A percentile compares a stretch with the other conserved stretches of the same genome.
Conservation (phyloP, 768 basidiomycete species). For the Calocybe cyanea region DNA sequence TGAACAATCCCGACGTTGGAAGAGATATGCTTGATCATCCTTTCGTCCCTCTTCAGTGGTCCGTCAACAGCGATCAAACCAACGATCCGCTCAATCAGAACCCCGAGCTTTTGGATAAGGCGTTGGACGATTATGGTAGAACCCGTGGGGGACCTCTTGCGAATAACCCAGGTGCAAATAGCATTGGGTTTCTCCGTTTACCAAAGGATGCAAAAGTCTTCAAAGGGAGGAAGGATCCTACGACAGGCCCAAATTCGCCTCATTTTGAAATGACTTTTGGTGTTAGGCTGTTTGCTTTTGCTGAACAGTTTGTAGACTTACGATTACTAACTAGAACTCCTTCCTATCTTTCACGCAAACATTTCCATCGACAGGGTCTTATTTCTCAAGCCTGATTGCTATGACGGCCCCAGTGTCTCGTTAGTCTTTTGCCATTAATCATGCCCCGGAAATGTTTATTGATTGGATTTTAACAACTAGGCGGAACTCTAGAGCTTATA, state of each 20-base stretch:
- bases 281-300: not conserved
- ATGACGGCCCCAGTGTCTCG: conserved; percentile 13
- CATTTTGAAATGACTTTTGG: conserved; percentile 19
- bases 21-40: conserved; percentile 24
- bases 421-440: not conserved
- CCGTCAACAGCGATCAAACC: conserved; percentile 19
- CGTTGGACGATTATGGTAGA: conserved; percentile 16
- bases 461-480: not conserved
- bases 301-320: not conserved
- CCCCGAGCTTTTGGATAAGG: conserved; percentile 6
- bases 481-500: conserved; percentile 8
- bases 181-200: conserved; percentile 16
- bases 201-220: conserved; percentile 6
- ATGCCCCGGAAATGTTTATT: not conserved
- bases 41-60: conserved; percentile 15
- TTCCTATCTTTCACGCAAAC: conserved; percentile 5
- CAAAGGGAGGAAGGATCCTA: conserved; percentile 16
- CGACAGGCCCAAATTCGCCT: conserved; percentile 17
- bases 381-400: conserved; percentile 4
- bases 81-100: conserved; percentile 14
- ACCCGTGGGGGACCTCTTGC: conserved; percentile 20
- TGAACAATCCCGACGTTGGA: conserved; percentile 23
- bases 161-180: conserved; percentile 10
- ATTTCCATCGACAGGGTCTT: conserved; percentile 11
- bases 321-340: conserved; percentile 5